Evolutionary conservation across 139 green algal genomes (phyloP).

Genomic region (Spirogloea muscicola): DNA sequence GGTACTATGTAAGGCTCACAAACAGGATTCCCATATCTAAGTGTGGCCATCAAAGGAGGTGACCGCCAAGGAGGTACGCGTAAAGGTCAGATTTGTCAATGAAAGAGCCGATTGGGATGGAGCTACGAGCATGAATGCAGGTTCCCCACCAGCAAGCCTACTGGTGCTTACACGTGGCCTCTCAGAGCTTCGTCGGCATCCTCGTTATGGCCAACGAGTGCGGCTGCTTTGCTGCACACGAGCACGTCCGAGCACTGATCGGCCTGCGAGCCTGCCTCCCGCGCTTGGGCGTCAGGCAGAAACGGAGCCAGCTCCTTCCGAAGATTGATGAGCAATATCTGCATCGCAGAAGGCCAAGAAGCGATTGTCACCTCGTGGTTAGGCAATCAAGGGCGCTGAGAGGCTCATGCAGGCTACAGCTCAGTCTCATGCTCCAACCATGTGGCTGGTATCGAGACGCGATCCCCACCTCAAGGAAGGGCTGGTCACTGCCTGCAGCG

Average conservation of each 20-base stretch:
- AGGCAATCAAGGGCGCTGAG: background rate
- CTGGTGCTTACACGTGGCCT: constrained; percentile 2
- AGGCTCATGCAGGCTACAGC: background rate
- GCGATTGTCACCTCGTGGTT: background rate
- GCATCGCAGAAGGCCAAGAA: background rate
- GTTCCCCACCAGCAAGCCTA: too few species aligned
- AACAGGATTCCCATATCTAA: background rate
- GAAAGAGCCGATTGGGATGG: too few species aligned
- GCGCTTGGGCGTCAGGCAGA: background rate
- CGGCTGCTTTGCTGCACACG: background rate
- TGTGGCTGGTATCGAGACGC: too few species aligned
- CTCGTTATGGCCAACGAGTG: constrained; percentile 21
- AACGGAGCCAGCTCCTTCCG: constrained; percentile 34
- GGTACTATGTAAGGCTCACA: background rate
- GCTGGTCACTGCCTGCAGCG: constrained; percentile 18
- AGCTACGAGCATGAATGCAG: too few species aligned
- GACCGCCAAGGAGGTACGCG: background rate
- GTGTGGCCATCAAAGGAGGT: background rate
- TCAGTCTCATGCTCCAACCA: background rate
- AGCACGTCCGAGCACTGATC: constrained; percentile 29
- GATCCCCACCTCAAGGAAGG: constrained; percentile 25
- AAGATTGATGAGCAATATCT: constrained; percentile 40
- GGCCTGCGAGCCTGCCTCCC: too few species aligned
- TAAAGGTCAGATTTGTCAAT: background rate
- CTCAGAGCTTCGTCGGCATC: constrained; percentile 7